phyloP scores from a whole-genome alignment of 352 stramenopile species.

The Phytophthora podocarpi region DNA sequence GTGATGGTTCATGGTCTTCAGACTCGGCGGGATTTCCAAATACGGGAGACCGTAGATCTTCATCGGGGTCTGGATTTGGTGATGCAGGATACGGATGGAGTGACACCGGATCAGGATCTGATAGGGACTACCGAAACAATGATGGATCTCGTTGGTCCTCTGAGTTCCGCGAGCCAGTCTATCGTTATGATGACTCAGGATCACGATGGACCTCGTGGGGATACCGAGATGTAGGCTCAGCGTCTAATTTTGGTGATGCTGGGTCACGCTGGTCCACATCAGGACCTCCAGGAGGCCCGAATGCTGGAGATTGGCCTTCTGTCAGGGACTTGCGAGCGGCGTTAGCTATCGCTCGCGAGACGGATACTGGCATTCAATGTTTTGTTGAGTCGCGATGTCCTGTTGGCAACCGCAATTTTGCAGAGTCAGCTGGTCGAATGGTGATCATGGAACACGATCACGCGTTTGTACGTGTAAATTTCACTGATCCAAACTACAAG shows the following conservation, averaged over 20 bases:
- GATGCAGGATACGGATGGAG: slow-evolving; percentile 17
- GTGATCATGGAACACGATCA: slow-evolving; percentile 32
- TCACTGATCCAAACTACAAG: slow-evolving; percentile 16
- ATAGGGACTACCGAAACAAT: slow-evolving; percentile 11
- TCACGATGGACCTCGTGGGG: slow-evolving; percentile 27
- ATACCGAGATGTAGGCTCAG: slow-evolving; percentile 12
- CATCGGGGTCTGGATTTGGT: slow-evolving; percentile 7
- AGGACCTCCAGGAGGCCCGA: slow-evolving; percentile 13
- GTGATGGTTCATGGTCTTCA: slow-evolving; percentile 17
- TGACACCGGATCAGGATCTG: slow-evolving; percentile 4
- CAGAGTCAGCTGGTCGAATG: slow-evolving; percentile 36
- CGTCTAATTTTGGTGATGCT: slow-evolving; percentile 4
- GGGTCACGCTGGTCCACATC: slow-evolving; percentile 21
- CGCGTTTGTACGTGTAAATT: slow-evolving; percentile 22
- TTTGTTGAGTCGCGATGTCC: slow-evolving; percentile 37
- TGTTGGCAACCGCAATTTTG: slow-evolving; percentile 17
- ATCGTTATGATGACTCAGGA: slow-evolving; percentile 17
- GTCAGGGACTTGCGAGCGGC: slow-evolving; percentile 8
- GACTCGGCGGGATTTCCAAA: slow-evolving; percentile 1
- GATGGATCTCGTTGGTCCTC: background rate
- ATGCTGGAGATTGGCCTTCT: slow-evolving; percentile 11
- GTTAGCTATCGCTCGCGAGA: slow-evolving; percentile 12
- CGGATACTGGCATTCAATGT: slow-evolving; percentile 30
- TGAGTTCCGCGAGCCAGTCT: slow-evolving; percentile 14
- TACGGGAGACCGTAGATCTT: slow-evolving; percentile 2